Evolutionary conservation across 306 rosid species (phyloP).

Genomic region (barrel medic (Medicago truncatula)): DNA sequence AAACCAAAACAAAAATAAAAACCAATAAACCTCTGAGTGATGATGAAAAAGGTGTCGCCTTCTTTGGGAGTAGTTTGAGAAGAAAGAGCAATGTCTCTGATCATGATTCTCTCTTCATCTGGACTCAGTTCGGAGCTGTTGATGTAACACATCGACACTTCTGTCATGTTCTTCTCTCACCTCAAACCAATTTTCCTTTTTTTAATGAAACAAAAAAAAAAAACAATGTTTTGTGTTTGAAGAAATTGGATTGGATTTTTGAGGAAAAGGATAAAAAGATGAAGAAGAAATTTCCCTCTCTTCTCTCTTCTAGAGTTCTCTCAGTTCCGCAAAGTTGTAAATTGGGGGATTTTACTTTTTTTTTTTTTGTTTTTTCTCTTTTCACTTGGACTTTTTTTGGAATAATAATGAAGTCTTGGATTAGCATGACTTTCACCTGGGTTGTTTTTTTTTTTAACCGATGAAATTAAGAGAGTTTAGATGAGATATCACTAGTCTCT

Average conservation of each 20-base stretch:
- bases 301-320: too few species aligned
- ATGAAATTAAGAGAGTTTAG: too few species aligned
- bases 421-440: too few species aligned
- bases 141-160: constrained; percentile 67
- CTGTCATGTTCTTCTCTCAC: constrained; percentile 53
- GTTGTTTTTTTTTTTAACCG: too few species aligned
- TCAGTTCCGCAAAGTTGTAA: too few species aligned
- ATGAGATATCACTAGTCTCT: too few species aligned
- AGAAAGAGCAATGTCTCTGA: constrained; percentile 87
- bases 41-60: constrained; percentile 79
- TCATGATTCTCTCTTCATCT: constrained; percentile 90
- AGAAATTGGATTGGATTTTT: background rate
- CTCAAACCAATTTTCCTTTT: background rate
- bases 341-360: too few species aligned
- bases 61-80: constrained; percentile 83
- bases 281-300: too few species aligned
- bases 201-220: background rate
- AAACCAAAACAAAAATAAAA: background rate
- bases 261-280: background rate
- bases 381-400: too few species aligned
- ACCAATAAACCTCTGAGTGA: constrained; percentile 76
- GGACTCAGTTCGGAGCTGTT: constrained; percentile 67
- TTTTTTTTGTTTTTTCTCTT: too few species aligned
- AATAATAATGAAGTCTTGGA: too few species aligned
- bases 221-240: background rate